Evolutionary conservation across 805 yeast genomes (phyloP), one percentile per base, ranked within the genome.

Genomic region (Spathaspora hagerdaliae): DNA sequence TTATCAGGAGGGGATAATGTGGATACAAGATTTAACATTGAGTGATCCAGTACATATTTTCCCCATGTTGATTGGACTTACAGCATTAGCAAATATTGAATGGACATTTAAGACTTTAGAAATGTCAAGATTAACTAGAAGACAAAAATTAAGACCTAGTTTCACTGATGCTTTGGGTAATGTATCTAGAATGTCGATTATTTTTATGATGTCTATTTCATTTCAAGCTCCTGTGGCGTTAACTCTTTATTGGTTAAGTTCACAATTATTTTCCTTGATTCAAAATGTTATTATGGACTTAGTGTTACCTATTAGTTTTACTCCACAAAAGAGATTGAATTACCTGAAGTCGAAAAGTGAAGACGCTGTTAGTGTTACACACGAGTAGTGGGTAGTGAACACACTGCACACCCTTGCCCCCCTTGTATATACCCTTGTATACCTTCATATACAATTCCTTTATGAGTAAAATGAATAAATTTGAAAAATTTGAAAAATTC

Each of bases 221-320:
- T 79, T 90, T 36, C 94, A 90, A 56, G 95, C 96, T 0, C 96
- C 98, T 0, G 71, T 83, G 27, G 88, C 95, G 0, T 67, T 91
- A 32, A 79, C 85, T 0, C 60, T 89, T n/a, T 92, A 91, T 65
- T 92, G 98, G 99, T 75, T 88, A 29, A 81, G 92, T 39, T 89
- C 97, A 0, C 91, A 89, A 59, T 54, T 75, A 4, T 91, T 74
- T 59, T 90, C 97, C 2, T 65, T 87, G 48, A 49, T 78, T 0
- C 97, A 92, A 56, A 92, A 91, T 60, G 61, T 85, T 11, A 48
- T 85, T 13, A 65, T 92, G 57, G 94, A 91, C 57, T 67, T 71
- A 54, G 63, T 73, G 32, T 65, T 85, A 58, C 96, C 96, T 1
- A 67, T 83, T 19, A 63, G 70, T 40, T 74, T 67, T 53, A 65